Conservation (phyloP, 106 monocot species). For the Posidonia australis region DNA sequence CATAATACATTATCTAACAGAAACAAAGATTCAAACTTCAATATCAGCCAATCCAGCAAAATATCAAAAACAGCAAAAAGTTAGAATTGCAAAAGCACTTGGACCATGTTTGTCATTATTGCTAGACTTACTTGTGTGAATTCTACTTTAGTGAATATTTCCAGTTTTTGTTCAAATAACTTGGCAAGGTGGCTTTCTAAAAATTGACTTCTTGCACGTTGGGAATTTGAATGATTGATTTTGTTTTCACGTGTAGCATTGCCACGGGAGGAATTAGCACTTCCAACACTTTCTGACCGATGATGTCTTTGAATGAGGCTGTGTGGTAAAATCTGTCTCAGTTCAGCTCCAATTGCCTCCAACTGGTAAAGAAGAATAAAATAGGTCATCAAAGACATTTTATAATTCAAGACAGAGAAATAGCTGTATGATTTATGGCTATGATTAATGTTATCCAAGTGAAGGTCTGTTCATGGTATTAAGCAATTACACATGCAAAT, state of each 20-base stretch:
- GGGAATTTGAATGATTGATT: slow-evolving; percentile 63
- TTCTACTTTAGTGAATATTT: slow-evolving; percentile 98
- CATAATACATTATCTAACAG: not conserved
- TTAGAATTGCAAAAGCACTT: not conserved
- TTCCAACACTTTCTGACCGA: slow-evolving; percentile 77
- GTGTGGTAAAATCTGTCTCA: slow-evolving; percentile 67
- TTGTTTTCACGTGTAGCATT: slow-evolving; percentile 75
- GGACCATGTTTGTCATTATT: not conserved
- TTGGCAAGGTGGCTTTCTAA: slow-evolving; percentile 95
- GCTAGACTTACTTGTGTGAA: slow-evolving; percentile 53
- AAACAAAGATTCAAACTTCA: not conserved
- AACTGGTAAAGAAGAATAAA: slow-evolving; percentile 30
- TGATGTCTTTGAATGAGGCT: slow-evolving; percentile 49
- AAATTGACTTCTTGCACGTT: slow-evolving; percentile 85
- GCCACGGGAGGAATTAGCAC: slow-evolving; percentile 80
- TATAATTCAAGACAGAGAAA: not conserved
- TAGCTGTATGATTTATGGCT: too few relatives aligned
- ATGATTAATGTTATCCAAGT: too few relatives aligned
- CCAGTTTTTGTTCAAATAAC: slow-evolving; percentile 98
- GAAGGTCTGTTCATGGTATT: too few relatives aligned
- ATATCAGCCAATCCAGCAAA: not conserved
- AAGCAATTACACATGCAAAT: too few relatives aligned
- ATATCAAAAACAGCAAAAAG: not conserved
- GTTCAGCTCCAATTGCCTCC: slow-evolving; percentile 54
- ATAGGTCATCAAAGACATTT: not conserved